Evolutionary conservation across 768 basidiomycete species (phyloP), one percentile per base, ranked within the genome.

Genomic region (Rhodotorula graminis): DNA sequence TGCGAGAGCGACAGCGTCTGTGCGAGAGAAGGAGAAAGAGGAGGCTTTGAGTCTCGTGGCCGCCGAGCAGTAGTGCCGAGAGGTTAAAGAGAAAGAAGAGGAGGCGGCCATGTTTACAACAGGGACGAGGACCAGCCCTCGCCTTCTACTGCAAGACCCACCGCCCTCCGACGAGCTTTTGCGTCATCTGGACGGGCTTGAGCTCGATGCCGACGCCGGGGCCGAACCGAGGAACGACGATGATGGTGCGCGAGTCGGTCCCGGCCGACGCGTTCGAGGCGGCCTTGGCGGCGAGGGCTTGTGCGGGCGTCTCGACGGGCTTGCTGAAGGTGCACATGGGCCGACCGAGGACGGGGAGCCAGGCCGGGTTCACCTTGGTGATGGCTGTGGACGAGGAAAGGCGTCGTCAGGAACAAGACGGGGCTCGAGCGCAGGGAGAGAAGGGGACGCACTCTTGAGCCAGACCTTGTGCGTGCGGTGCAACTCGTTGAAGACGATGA

Each of bases 221-320:
- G 18, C 92, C 92, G 80, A 93, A 97, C 64, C 85, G 87, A 0
- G 95, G 95, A 61, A 89, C 87, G 18, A 88, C 86, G 85, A 92
- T 88, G 70, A 88, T 82, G 18, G 85, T 82, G 14, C 92, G 69
- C 56, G 76, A 80, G 49, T 77, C 71, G 47, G 64, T 89, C 2
- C 84, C 81, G 55, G 44, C 29, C 18, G 53, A n/a, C 15, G 40
- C 47, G n/a, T 40, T 19, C 15, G 60, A 19, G 47, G 70, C 57
- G n/a, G 64, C 60, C 25, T 71, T 70, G 11, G 63, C 61, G 21
- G 71, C 69, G 29, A 75, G 52, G 0, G 49, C 49, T 14, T 62
- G 40, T 1, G 59, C 61, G n/a, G 60, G 8, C 31, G 69, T 67
- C 49, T 70, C 72, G 57, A 71, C 31, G 37, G 75, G 73, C 42